Conservation (phyloP, 2,329 filamentous ascomycete species). For the Lasiodiplodia theobromae region DNA sequence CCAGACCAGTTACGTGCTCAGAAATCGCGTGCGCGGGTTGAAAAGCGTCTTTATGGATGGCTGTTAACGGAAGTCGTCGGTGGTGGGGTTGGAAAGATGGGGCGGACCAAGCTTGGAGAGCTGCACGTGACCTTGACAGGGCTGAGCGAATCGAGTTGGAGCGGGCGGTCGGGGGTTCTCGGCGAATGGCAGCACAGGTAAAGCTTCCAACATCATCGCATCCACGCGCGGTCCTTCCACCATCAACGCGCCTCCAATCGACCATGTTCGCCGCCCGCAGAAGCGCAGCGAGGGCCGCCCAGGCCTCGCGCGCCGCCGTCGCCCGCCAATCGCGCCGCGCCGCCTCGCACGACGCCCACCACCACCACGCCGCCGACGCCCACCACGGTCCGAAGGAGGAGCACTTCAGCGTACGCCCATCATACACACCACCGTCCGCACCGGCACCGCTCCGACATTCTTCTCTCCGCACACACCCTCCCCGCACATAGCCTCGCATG, state of each 20-base stretch:
- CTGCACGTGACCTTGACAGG: background rate
- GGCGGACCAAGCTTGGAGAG: background rate
- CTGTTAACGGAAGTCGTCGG: background rate
- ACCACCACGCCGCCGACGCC: slow-evolving; percentile 45
- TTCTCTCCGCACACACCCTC: background rate
- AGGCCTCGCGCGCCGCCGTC: slow-evolving; percentile 44
- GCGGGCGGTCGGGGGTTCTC: background rate
- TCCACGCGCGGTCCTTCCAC: slow-evolving; percentile 32
- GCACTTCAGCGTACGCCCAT: slow-evolving; percentile 58
- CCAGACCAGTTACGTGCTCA: too few species aligned
- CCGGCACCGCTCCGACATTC: slow-evolving; percentile 20
- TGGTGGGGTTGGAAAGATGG: background rate
- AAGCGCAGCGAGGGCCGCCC: slow-evolving; percentile 52
- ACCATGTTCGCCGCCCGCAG: slow-evolving; percentile 56
- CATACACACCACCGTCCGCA: background rate
- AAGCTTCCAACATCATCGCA: slow-evolving; percentile 37
- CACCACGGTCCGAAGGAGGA: slow-evolving; percentile 53
- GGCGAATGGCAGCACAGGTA: slow-evolving; percentile 21
- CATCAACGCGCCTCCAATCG: slow-evolving; percentile 34
- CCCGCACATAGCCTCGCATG: background rate
- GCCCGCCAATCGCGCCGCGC: slow-evolving; percentile 51
- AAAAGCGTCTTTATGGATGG: background rate
- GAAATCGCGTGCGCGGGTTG: too few species aligned
- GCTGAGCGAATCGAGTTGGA: background rate
- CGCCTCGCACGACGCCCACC: slow-evolving; percentile 39